A percentile compares a stretch with the other conserved stretches of the same genome.
phyloP scores from a whole-genome alignment of 1,139 yeast genomes.

The Candida sp. region DNA sequence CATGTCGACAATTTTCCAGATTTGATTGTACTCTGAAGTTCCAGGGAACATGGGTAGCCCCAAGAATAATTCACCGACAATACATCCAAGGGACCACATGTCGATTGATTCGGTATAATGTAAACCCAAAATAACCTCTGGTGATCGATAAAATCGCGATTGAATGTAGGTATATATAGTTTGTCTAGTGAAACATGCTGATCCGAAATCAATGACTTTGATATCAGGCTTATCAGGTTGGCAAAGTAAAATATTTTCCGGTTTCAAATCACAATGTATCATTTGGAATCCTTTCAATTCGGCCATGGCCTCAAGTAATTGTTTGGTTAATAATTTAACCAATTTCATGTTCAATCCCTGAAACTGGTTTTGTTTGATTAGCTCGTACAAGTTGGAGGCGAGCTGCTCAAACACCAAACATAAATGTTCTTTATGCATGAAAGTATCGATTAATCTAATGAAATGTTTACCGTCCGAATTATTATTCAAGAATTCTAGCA shows the following conservation, averaged over 20 bases:
- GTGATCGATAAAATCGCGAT: slow-evolving; percentile 92
- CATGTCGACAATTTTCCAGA: slow-evolving; percentile 78
- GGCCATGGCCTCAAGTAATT: slow-evolving; percentile 75
- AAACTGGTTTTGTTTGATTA: slow-evolving; percentile 90
- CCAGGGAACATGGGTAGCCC: slow-evolving; percentile 98
- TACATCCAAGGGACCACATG: slow-evolving; percentile 99
- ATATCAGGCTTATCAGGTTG: slow-evolving; percentile 84
- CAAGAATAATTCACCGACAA: slow-evolving; percentile 86
- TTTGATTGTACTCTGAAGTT: slow-evolving; percentile 87
- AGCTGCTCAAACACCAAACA: slow-evolving; percentile 90
- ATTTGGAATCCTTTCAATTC: slow-evolving; percentile 80
- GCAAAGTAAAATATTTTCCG: slow-evolving; percentile 85
- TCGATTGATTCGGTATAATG: slow-evolving; percentile 92
- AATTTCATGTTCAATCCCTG: slow-evolving; percentile 83
- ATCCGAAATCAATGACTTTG: slow-evolving; percentile 95
- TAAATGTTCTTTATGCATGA: slow-evolving; percentile 88
- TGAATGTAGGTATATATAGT: slow-evolving; percentile 93
- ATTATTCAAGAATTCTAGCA: slow-evolving; percentile 76
- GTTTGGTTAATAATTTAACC: slow-evolving; percentile 75
- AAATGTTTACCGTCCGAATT: slow-evolving; percentile 76
- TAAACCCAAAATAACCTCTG: slow-evolving; percentile 89
- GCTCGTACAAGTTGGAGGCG: slow-evolving; percentile 85
- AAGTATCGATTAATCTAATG: slow-evolving; percentile 78
- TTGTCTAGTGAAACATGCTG: slow-evolving; percentile 91
- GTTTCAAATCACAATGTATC: slow-evolving; percentile 95